Evolutionary conservation across 225 moss, liverwort and hornwort genomes (phyloP).

Genomic region (Pseudisothecium myosuroides): DNA sequence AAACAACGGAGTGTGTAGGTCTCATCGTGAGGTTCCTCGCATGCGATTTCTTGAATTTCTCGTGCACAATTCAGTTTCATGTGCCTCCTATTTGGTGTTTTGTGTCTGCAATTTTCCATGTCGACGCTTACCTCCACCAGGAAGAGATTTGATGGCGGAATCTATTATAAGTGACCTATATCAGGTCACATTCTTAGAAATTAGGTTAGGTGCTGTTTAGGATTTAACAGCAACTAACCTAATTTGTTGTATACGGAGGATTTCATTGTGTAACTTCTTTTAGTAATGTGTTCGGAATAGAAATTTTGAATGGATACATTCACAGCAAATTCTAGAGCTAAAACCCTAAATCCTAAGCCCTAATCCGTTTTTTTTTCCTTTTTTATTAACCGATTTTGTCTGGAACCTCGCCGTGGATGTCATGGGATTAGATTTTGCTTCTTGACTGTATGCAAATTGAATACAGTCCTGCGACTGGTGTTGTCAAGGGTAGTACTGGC

Average conservation of each 20-base stretch:
- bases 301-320: not conserved
- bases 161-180: too few species aligned
- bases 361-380: not conserved
- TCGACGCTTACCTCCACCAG: too few species aligned
- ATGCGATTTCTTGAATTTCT: not conserved
- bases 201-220: too few species aligned
- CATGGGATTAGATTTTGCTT: too few species aligned
- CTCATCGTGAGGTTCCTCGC: too few species aligned
- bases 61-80: not conserved
- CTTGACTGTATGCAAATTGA: too few species aligned
- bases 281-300: not conserved
- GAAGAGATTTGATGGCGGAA: too few species aligned
- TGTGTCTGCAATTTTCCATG: not conserved
- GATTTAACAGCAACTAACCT: not conserved
- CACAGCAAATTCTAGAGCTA: not conserved
- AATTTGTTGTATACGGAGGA: not conserved
- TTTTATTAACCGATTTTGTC: not conserved
- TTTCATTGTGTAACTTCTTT: not conserved
- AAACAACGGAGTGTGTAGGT: too few species aligned
- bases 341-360: not conserved
- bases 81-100: not conserved
- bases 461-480: too few species aligned
- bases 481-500: too few species aligned
- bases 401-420: too few species aligned
- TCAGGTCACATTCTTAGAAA: too few species aligned